phyloP scores from a whole-genome alignment of 2,329 filamentous ascomycete species.

The Sphaerulina musiva region DNA sequence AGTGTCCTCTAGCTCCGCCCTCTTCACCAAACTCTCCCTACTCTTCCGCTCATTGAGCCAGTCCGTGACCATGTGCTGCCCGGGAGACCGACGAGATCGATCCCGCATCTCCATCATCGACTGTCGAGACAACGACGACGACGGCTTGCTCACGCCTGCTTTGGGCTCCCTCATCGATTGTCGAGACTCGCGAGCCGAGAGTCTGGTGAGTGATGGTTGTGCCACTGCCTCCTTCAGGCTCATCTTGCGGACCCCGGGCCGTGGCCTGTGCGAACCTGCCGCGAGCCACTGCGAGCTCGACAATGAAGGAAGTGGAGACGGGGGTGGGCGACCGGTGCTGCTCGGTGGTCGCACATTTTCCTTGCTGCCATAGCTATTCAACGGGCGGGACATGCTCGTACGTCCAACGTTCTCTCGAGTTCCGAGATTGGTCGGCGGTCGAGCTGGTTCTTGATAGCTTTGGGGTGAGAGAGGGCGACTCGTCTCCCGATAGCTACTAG shows the following conservation, averaged over 20 bases:
- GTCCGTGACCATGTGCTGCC: slow-evolving; percentile 27
- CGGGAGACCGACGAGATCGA: slow-evolving; percentile 16
- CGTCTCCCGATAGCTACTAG: not conserved
- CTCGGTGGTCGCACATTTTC: slow-evolving; percentile 2
- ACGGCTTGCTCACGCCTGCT: not conserved
- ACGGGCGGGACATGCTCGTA: not conserved
- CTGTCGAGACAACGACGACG: not conserved
- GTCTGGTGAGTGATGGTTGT: slow-evolving; percentile 2
- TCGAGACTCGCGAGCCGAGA: not conserved
- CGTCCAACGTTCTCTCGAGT: slow-evolving; percentile 11
- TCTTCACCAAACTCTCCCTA: slow-evolving; percentile 11
- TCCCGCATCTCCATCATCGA: slow-evolving; percentile 7
- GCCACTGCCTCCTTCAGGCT: slow-evolving; percentile 10
- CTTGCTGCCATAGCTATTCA: slow-evolving; percentile 3
- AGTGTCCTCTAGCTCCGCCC: slow-evolving; percentile 7
- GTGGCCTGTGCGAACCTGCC: slow-evolving; percentile 17
- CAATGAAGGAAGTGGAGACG: slow-evolving; percentile 20
- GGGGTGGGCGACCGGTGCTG: slow-evolving; percentile 1
- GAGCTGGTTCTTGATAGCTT: not conserved
- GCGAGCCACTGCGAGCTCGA: slow-evolving; percentile 32
- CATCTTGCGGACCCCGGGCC: slow-evolving; percentile 4
- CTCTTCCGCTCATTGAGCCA: slow-evolving; percentile 27
- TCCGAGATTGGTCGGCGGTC: not conserved
- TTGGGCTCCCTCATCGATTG: not conserved
- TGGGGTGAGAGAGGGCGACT: not conserved